These are phyloP conservation scores for Lipomyces yamadae DNA, from an alignment of 805 yeast genomes.

Conservation along the genomic window DNA sequence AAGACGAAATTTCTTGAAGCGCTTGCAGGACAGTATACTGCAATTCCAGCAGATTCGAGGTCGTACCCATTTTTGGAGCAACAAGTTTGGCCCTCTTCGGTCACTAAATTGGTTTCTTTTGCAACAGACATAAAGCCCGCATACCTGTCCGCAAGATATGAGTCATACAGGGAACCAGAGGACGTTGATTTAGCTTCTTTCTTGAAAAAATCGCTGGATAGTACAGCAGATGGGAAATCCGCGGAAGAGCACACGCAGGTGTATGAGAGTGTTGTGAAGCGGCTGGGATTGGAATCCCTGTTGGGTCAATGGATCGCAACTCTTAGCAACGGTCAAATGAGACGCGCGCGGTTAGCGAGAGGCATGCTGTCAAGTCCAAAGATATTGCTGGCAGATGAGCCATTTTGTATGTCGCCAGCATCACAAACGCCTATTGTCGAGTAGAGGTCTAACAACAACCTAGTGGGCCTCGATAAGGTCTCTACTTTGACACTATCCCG, in stretches of 20 bases:
- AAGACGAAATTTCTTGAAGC: slow-evolving; percentile 61
- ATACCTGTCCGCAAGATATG: slow-evolving; percentile 88
- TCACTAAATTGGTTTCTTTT: slow-evolving; percentile 53
- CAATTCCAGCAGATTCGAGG: slow-evolving; percentile 59
- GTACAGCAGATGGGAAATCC: slow-evolving; percentile 48
- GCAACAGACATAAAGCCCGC: slow-evolving; percentile 54
- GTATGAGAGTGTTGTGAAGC: slow-evolving; percentile 52
- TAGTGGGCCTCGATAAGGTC: slow-evolving; percentile 78
- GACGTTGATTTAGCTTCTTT: slow-evolving; percentile 72
- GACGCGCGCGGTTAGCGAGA: slow-evolving; percentile 86
- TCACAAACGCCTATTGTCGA: background rate
- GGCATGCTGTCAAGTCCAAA: slow-evolving; percentile 69
- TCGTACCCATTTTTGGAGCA: slow-evolving; percentile 58
- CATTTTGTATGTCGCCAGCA: slow-evolving; percentile 54
- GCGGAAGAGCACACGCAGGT: slow-evolving; percentile 30
- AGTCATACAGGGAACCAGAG: slow-evolving; percentile 79
- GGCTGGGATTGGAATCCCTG: slow-evolving; percentile 61
- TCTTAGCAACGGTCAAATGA: slow-evolving; percentile 89
- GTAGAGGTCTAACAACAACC: background rate
- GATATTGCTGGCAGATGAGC: slow-evolving; percentile 81
- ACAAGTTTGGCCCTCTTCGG: slow-evolving; percentile 54
- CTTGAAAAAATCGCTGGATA: slow-evolving; percentile 54
- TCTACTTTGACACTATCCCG: slow-evolving; percentile 66
- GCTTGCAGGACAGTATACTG: slow-evolving; percentile 59
- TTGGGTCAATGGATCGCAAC: slow-evolving; percentile 77